Percentiles rank a stretch among this genome's conserved stretches.
phyloP scores from a whole-genome alignment of 2,329 filamentous ascomycete species.

The Cladophialophora carrionii region DNA sequence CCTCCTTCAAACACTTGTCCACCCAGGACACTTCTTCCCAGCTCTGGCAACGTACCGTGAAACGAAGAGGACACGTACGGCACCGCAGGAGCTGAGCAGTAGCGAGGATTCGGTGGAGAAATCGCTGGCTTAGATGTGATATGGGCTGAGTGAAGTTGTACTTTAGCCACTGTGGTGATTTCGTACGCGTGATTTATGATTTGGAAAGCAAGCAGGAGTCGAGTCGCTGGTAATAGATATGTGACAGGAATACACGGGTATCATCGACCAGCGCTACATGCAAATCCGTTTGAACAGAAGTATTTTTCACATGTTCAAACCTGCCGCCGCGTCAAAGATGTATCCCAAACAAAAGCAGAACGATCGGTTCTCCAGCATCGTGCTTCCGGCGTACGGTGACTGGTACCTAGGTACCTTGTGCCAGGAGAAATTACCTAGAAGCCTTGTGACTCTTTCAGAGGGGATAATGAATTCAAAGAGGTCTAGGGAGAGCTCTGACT shows the following conservation, averaged over 20 bases:
- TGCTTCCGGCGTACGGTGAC: neutral
- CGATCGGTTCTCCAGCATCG: too few species aligned
- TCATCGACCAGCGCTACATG: neutral
- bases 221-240: neutral
- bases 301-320: neutral
- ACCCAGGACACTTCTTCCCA: conserved; percentile 33
- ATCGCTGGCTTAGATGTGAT: neutral
- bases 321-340: too few species aligned
- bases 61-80: conserved; percentile 6
- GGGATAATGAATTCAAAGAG: too few species aligned
- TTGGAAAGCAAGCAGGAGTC: neutral
- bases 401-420: neutral
- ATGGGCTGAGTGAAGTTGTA: neutral
- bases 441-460: too few species aligned
- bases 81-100: neutral
- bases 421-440: too few species aligned
- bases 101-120: neutral
- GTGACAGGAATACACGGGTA: too few species aligned
- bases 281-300: neutral
- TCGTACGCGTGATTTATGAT: neutral
- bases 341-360: too few species aligned
- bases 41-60: conserved; percentile 7
- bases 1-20: conserved; percentile 29
- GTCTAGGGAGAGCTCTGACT: too few species aligned
- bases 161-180: neutral